These are phyloP conservation scores for Quercus tomentella DNA, from an alignment of 331 rosid genomes.

Conservation along the genomic window DNA sequence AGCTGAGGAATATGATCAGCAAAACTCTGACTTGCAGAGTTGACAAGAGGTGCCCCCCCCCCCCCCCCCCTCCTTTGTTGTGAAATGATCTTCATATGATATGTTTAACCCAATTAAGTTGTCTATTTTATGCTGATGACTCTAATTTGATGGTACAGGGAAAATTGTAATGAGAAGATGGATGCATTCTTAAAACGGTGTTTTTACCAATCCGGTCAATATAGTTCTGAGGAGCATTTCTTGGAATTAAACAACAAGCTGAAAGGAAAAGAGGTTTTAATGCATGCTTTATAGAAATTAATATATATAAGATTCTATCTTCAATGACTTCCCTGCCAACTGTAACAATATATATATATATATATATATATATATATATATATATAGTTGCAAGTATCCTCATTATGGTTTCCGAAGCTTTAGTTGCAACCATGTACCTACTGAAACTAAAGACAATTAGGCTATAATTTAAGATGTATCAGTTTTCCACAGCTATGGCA, in stretches of 20 bases:
- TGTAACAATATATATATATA: neutral
- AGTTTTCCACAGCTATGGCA: neutral
- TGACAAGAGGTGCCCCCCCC: conserved; percentile 56
- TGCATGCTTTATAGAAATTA: neutral
- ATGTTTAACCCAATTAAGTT: neutral
- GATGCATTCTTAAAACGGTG: conserved; percentile 73
- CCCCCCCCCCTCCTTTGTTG: neutral
- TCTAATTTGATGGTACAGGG: conserved; percentile 44
- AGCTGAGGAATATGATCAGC: conserved; percentile 76
- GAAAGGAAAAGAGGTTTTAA: conserved; percentile 72
- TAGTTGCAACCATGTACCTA: neutral
- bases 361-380: too few species aligned
- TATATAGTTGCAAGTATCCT: neutral
- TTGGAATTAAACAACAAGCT: conserved; percentile 57
- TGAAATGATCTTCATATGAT: neutral
- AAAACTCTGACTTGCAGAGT: conserved; percentile 86
- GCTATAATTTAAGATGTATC: neutral
- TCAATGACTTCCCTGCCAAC: neutral
- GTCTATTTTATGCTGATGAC: conserved; percentile 8
- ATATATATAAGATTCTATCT: neutral
- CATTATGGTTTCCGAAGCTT: neutral
- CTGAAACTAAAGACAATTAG: neutral
- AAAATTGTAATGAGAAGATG: conserved; percentile 86
- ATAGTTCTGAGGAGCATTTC: conserved; percentile 70
- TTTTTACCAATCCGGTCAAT: conserved; percentile 88